Base-by-base conservation (phyloP, 768 basidiomycete genomes). In the Lyophyllum decastes region DNA sequence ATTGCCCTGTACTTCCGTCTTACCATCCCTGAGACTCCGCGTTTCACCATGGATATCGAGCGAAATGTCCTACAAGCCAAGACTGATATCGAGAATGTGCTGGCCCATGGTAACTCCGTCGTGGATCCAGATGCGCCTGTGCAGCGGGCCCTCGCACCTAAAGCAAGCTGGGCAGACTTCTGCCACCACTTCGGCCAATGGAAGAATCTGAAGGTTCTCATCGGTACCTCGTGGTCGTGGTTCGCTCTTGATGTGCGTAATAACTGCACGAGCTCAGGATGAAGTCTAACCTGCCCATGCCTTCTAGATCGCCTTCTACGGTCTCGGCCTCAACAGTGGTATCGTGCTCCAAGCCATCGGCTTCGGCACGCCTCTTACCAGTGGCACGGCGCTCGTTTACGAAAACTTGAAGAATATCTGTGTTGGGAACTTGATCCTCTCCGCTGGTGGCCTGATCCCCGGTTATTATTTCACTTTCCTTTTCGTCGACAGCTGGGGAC, bases 21-120 rank as follows among this genome's bases (percentile, higher is more conserved):
- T 33, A 94, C 93, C 24, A 94, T 95, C 66, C 92, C 94, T 2
- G 93, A 95, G 71, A 95, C 93, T 0, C 94, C 94, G 25, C 91
- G 94, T 62, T 84, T 82, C 72, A 96, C 94, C 58, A 94, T 95
- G 89, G 94, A 95, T 77, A 83, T 95, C 58, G 92, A 94, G 72
- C 81, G 89, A 49, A 94, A 95, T 70, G 76, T 95, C 44, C 76
- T 82, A 40, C 90, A 89, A 67, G 94, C 92, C 7, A 55, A 84
- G 0, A 73, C 79, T 27, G 94, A 95, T 64, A 90, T 94, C 61
- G 80, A 88, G 57, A 78, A 80, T 46, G 89, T 92, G 55, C 61
- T 94, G 46, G 73, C 77, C 19, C 76, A 74, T 16, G 82, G 82
- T 35, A 74, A 66, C 7, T 77, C 70, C 65, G 66, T 73, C 22